Conservation (phyloP, 441 rosid genomes). For the Breynia disticha region DNA sequence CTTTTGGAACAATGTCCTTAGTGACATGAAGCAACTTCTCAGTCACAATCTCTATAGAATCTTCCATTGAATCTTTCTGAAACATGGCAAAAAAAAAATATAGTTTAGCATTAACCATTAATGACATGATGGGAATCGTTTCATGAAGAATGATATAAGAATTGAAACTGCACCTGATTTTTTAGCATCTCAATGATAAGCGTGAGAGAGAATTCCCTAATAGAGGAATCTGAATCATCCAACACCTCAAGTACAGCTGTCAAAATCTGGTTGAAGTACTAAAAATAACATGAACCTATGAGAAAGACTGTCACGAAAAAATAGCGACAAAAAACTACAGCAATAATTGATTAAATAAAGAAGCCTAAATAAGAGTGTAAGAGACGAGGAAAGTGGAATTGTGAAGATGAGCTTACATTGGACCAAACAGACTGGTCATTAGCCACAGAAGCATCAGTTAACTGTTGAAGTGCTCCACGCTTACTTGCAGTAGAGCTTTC, state of each 20-base stretch:
- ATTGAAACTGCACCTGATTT: slow-evolving; percentile 46
- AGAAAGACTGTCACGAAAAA: too few relatives aligned
- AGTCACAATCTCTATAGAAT: slow-evolving; percentile 77
- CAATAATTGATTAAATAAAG: neutral
- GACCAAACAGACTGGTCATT: slow-evolving; percentile 67
- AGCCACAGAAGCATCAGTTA: slow-evolving; percentile 65
- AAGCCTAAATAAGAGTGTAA: neutral
- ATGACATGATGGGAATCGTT: slow-evolving; percentile 1
- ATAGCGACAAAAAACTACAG: too few relatives aligned
- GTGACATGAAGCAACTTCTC: slow-evolving; percentile 80
- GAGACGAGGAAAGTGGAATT: neutral
- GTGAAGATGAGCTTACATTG: slow-evolving; percentile 37
- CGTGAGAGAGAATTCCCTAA: slow-evolving; percentile 67
- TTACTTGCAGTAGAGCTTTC: slow-evolving; percentile 47
- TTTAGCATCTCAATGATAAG: slow-evolving; percentile 81
- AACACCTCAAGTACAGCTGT: slow-evolving; percentile 90
- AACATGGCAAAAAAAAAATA: slow-evolving; percentile 15
- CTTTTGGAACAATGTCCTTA: slow-evolving; percentile 60
- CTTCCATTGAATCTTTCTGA: slow-evolving; percentile 80
- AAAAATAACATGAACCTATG: slow-evolving; percentile 23
- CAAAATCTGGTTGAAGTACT: slow-evolving; percentile 97
- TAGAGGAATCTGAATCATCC: slow-evolving; percentile 65
- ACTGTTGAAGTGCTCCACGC: slow-evolving; percentile 66
- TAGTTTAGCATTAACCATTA: neutral
- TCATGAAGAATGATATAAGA: neutral